Conservation (phyloP, 129 eudicot species). For the Arctium minus region DNA sequence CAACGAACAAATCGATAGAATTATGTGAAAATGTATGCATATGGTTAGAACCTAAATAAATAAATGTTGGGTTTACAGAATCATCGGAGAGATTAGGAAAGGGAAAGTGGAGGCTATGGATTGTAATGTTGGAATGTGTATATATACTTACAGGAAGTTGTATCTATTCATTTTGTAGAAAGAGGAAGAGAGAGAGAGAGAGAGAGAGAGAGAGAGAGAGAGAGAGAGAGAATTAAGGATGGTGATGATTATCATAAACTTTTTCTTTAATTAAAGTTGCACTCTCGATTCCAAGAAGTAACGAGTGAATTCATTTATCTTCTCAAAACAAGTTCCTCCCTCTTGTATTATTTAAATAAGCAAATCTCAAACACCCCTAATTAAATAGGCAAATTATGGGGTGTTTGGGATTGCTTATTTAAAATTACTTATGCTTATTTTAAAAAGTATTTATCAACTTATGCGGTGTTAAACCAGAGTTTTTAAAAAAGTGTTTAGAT, state of each 20-base stretch:
- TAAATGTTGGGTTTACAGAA: constrained; percentile 29
- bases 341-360: not conserved
- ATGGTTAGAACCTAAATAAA: not conserved
- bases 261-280: constrained; percentile 21
- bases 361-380: too few species aligned
- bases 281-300: constrained; percentile 20
- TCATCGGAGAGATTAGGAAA: constrained; percentile 15
- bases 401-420: too few species aligned
- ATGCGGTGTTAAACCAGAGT: too few species aligned
- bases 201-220: not conserved
- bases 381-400: too few species aligned
- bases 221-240: not conserved
- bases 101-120: not conserved
- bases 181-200: not conserved
- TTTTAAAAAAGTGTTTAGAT: too few species aligned
- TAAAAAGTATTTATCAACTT: too few species aligned
- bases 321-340: not conserved
- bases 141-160: constrained; percentile 25
- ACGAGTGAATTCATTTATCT: not conserved
- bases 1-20: not conserved
- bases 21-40: not conserved
- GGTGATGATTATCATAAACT: constrained; percentile 12
- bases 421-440: too few species aligned
- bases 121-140: constrained; percentile 21
- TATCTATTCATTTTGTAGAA: not conserved